These are phyloP conservation scores for Pseudomicrostroma phylloplanum DNA, from an alignment of 1,284 basidiomycete genomes.

Conservation along the genomic window DNA sequence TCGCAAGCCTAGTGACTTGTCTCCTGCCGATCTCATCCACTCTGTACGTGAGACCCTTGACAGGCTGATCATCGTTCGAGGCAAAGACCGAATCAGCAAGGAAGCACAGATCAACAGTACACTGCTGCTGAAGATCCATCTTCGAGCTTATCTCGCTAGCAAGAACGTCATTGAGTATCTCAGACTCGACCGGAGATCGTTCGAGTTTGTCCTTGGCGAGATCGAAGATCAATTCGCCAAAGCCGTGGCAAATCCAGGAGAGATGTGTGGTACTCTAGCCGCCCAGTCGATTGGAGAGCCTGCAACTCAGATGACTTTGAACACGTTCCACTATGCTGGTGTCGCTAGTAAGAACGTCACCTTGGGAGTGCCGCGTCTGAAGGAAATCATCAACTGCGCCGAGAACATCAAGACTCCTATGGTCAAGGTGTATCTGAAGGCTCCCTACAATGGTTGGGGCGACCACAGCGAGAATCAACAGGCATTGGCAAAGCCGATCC, in stretches of 20 bases:
- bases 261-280: constrained; percentile 97
- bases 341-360: constrained; percentile 99
- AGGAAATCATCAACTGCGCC: constrained; percentile 98
- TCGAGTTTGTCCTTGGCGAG: constrained; percentile 96
- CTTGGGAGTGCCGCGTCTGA: constrained; percentile 92
- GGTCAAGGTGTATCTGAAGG: constrained; percentile 69
- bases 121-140: constrained; percentile 74
- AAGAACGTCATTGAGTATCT: constrained; percentile 49
- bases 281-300: constrained; percentile 99
- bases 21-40: constrained; percentile 79
- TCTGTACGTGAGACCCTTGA: constrained; percentile 56
- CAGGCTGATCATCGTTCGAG: constrained; percentile 65
- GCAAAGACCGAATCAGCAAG: constrained; percentile 60
- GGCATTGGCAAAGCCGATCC: constrained; percentile 70
- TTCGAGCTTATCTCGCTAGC: constrained; percentile 46
- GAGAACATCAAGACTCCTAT: constrained; percentile 98
- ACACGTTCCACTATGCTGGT: constrained; percentile 97
- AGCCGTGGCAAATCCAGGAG: constrained; percentile 83
- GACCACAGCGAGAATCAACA: constrained; percentile 49
- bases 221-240: constrained; percentile 68
- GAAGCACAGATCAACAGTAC: constrained; percentile 87
- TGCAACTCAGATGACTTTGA: constrained; percentile 98
- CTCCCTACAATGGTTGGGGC: constrained; percentile 29
- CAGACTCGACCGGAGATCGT: constrained; percentile 61
- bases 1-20: constrained; percentile 84